Percentiles rank a stretch among this genome's conserved stretches.
Conservation (phyloP, 192 early-diverging fungal genomes). For the Gigaspora rosea region DNA sequence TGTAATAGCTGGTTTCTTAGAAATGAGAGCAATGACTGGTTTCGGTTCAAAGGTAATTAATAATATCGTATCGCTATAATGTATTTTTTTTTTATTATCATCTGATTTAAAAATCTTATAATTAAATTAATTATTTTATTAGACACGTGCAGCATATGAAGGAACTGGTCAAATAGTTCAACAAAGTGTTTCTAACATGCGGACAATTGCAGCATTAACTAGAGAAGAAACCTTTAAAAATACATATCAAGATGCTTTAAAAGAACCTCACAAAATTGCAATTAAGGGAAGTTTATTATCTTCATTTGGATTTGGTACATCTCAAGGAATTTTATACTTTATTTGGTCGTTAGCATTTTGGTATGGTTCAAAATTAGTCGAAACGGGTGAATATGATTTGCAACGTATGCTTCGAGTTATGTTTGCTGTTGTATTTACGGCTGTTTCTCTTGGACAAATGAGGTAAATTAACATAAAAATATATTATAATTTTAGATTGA, state of each 20-base stretch:
- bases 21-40: constrained; percentile 41
- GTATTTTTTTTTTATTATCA: no score
- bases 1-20: constrained; percentile 50
- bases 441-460: constrained; percentile 63
- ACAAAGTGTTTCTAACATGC: constrained; percentile 82
- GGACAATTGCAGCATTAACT: constrained; percentile 79
- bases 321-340: constrained; percentile 70
- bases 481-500: no score
- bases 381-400: constrained; percentile 49
- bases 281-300: constrained; percentile 61
- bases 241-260: constrained; percentile 60
- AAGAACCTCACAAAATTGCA: constrained; percentile 67
- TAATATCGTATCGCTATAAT: background rate
- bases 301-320: constrained; percentile 69
- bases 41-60: constrained; percentile 32
- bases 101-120: constrained; percentile 19
- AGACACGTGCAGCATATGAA: constrained; percentile 74
- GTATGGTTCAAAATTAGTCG: constrained; percentile 66
- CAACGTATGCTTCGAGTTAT: constrained; percentile 67
- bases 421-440: constrained; percentile 76
- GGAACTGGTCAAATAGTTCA: constrained; percentile 75
- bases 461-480: constrained; percentile 30
- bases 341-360: constrained; percentile 77
- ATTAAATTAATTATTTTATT: constrained; percentile 57
- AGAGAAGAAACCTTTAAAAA: constrained; percentile 69